phyloP scores from a whole-genome alignment of 2,329 filamentous ascomycete genomes.

The Aspergillus awamori region DNA sequence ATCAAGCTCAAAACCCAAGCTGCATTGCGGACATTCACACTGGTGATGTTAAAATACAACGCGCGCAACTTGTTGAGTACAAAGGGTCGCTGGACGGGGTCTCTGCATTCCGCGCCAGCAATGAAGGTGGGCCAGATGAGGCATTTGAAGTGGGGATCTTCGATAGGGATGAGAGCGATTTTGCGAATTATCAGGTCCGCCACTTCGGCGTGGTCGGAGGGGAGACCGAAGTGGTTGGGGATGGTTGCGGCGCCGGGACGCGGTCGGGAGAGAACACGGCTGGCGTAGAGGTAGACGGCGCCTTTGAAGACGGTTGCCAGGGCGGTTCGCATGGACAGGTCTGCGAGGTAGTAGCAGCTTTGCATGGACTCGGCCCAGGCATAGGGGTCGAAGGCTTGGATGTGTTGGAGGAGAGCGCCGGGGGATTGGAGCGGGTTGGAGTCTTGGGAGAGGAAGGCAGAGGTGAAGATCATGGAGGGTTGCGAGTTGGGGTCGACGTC shows the following conservation, averaged over 20 bases:
- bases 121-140: slow-evolving; percentile 50
- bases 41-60: slow-evolving; percentile 40
- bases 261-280: slow-evolving; percentile 40
- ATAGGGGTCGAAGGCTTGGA: slow-evolving; percentile 42
- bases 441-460: slow-evolving; percentile 29
- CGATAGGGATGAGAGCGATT: slow-evolving; percentile 38
- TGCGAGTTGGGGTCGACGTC: slow-evolving; percentile 28
- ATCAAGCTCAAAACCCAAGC: slow-evolving; percentile 44
- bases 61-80: slow-evolving; percentile 37
- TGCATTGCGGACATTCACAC: slow-evolving; percentile 45
- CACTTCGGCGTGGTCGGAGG: slow-evolving; percentile 32
- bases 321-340: slow-evolving; percentile 52
- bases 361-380: slow-evolving; percentile 44
- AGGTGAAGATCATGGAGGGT: slow-evolving; percentile 32
- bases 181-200: slow-evolving; percentile 39
- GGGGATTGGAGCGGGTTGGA: slow-evolving; percentile 36
- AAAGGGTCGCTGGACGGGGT: slow-evolving; percentile 35
- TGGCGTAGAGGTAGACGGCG: slow-evolving; percentile 45
- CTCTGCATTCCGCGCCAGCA: slow-evolving; percentile 44
- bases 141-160: slow-evolving; percentile 47
- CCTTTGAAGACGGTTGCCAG: slow-evolving; percentile 48
- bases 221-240: slow-evolving; percentile 31
- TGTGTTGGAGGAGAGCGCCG: slow-evolving; percentile 38
- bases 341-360: slow-evolving; percentile 48
- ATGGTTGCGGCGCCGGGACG: slow-evolving; percentile 26